Conservation (phyloP, 176 grass and related monocot species). For the Miscanthus lutarioriparius region DNA sequence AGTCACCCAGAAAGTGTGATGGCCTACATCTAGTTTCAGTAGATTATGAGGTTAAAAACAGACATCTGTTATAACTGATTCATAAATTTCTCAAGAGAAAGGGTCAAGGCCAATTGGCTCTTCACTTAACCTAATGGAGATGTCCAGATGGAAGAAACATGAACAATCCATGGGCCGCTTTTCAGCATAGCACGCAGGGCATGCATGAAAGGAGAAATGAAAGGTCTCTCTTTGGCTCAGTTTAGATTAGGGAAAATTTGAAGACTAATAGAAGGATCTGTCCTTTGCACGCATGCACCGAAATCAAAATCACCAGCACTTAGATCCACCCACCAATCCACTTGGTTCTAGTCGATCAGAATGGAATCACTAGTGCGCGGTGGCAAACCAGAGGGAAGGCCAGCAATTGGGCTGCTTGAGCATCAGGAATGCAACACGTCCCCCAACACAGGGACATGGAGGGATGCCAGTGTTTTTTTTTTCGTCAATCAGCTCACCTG, state of each 20-base stretch:
- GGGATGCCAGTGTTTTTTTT: too few species aligned
- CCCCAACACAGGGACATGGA: not conserved
- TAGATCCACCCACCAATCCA: not conserved
- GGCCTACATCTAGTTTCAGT: not conserved
- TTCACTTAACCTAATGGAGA: not conserved
- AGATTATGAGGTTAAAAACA: not conserved
- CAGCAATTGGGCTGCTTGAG: not conserved
- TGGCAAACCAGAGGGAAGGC: not conserved
- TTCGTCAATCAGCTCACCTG: constrained; percentile 38
- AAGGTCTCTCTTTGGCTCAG: not conserved
- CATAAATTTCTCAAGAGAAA: not conserved
- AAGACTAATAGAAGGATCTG: not conserved
- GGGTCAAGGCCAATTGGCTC: not conserved
- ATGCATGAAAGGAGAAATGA: not conserved
- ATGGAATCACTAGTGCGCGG: not conserved
- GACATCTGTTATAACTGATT: not conserved
- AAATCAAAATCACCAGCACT: not conserved
- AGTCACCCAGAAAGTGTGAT: not conserved
- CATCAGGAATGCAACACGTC: not conserved
- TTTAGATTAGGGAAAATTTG: not conserved
- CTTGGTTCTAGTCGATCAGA: not conserved
- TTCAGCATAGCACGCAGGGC: not conserved
- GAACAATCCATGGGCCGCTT: not conserved
- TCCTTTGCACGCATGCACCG: not conserved
- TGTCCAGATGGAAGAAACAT: not conserved